These are phyloP conservation scores for Cucumis sativus DNA, from an alignment of 306 rosid species.

Conservation along the genomic window Cucumber_9930_V3 NC_026661.2:21663501-21664000, in stretches of 20 bases:
- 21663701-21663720: not conserved
- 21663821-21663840: not conserved
- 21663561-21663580: slow-evolving; percentile 98
- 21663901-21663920: not conserved
- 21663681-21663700: slow-evolving; percentile 6
- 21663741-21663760: not conserved
- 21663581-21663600: slow-evolving; percentile 60
- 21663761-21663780: not conserved
- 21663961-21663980: slow-evolving; percentile 70
- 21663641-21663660: slow-evolving; percentile 73
- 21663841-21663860: not conserved
- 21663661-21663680: slow-evolving; percentile 12
- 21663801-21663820: not conserved
- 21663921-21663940: not conserved
- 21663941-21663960: not conserved
- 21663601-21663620: slow-evolving; percentile 57
- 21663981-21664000: slow-evolving; percentile 23
- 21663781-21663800: not conserved
- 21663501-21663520: slow-evolving; percentile 93
- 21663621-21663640: slow-evolving; percentile 55
- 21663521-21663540: slow-evolving; percentile 97
- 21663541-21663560: slow-evolving; percentile 87
- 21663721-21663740: not conserved
- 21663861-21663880: not conserved
- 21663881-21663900: not conserved